These are phyloP conservation scores for Talaromyces islandicus DNA, from an alignment of 2,329 filamentous ascomycete species.

Conservation along the genomic window DNA sequence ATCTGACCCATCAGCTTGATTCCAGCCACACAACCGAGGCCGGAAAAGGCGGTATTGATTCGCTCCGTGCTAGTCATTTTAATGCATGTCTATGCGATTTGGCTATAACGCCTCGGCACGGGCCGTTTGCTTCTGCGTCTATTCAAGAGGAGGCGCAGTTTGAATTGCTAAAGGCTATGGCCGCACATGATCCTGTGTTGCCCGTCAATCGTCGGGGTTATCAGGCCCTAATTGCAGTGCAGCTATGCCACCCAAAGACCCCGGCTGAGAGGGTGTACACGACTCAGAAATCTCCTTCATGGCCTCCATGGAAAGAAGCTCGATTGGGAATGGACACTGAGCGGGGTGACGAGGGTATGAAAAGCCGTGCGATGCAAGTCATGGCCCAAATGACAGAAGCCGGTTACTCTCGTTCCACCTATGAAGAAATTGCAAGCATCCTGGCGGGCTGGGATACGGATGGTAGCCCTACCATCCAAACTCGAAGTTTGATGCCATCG, in stretches of 20 bases:
- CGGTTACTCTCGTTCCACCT: slow-evolving; percentile 47
- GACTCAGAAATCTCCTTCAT: slow-evolving; percentile 52
- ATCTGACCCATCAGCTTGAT: slow-evolving; percentile 19
- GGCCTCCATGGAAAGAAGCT: slow-evolving; percentile 62
- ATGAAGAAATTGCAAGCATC: slow-evolving; percentile 50
- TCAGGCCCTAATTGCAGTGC: slow-evolving; percentile 49
- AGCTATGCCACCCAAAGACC: slow-evolving; percentile 54
- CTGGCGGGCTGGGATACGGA: slow-evolving; percentile 60
- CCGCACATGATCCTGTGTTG: slow-evolving; percentile 47
- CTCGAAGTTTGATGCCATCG: slow-evolving; percentile 31
- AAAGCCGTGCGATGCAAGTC: slow-evolving; percentile 51
- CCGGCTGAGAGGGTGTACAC: slow-evolving; percentile 52
- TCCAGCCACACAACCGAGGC: background rate
- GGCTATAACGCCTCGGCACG: slow-evolving; percentile 40
- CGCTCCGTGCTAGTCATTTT: slow-evolving; percentile 36
- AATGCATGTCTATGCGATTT: slow-evolving; percentile 46
- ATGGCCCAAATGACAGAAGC: slow-evolving; percentile 54
- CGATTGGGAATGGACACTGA: slow-evolving; percentile 55
- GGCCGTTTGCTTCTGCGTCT: slow-evolving; percentile 44
- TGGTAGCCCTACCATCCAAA: slow-evolving; percentile 58
- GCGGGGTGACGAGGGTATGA: slow-evolving; percentile 50
- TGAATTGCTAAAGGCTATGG: slow-evolving; percentile 52
- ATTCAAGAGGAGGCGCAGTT: slow-evolving; percentile 55
- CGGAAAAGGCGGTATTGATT: slow-evolving; percentile 11
- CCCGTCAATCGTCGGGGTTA: slow-evolving; percentile 55